A percentile compares a stretch with the other conserved stretches of the same genome.
Conservation (phyloP, 2,329 filamentous ascomycete species). For the Colletotrichum euphorbiae region DNA sequence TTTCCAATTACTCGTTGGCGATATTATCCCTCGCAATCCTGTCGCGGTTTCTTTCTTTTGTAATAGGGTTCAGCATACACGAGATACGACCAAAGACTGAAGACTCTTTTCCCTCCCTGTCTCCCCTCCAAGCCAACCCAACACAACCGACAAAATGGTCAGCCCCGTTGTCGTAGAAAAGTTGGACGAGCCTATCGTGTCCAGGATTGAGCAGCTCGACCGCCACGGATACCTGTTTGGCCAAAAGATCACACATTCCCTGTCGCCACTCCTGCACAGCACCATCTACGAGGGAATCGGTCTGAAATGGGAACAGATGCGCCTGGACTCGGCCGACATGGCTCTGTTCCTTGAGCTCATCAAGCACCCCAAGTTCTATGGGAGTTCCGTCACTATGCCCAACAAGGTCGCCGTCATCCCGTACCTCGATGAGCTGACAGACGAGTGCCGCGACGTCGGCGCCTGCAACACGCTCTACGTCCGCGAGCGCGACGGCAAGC, state of each 20-base stretch:
- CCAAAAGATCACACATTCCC: slow-evolving; percentile 65
- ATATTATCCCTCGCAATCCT: background rate
- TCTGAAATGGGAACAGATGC: slow-evolving; percentile 63
- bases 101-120: background rate
- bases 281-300: slow-evolving; percentile 64
- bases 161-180: slow-evolving; percentile 17
- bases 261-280: slow-evolving; percentile 66
- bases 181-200: slow-evolving; percentile 29
- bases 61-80: background rate
- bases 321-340: slow-evolving; percentile 65
- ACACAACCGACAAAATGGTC: slow-evolving; percentile 17
- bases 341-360: slow-evolving; percentile 62
- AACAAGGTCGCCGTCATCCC: slow-evolving; percentile 83
- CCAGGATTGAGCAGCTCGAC: slow-evolving; percentile 48
- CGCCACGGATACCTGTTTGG: slow-evolving; percentile 68
- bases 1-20: slow-evolving; percentile 4
- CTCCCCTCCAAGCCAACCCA: background rate
- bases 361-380: slow-evolving; percentile 70
- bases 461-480: slow-evolving; percentile 85
- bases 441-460: slow-evolving; percentile 78
- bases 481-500: slow-evolving; percentile 59
- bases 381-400: slow-evolving; percentile 84
- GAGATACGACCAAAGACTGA: background rate
- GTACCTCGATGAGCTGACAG: slow-evolving; percentile 78
- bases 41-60: background rate